phyloP scores from a whole-genome alignment of 2,329 filamentous ascomycete genomes.

The Cercospora citrullina region DNA sequence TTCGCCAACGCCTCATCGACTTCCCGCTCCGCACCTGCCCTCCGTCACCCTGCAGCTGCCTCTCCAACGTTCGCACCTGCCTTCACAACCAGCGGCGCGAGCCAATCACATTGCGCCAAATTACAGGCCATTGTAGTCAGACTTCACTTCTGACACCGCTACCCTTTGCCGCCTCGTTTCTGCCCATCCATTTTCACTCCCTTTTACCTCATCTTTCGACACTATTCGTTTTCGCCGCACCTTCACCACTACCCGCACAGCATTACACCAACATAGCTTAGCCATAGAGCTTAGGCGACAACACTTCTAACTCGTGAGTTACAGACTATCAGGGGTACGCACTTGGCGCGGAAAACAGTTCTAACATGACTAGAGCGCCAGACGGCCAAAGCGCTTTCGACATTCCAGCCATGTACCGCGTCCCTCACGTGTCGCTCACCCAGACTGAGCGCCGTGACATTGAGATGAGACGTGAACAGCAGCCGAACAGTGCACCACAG shows the following conservation, averaged over 20 bases:
- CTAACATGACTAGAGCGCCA: constrained; percentile 19
- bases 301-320: constrained; percentile 19
- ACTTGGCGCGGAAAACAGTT: constrained; percentile 18
- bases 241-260: not conserved
- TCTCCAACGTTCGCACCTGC: constrained; percentile 4
- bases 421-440: constrained; percentile 33
- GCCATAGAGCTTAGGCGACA: constrained; percentile 8
- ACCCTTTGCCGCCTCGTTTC: not conserved
- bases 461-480: constrained; percentile 23
- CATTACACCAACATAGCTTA: constrained; percentile 1
- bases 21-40: constrained; percentile 1
- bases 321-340: constrained; percentile 25
- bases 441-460: constrained; percentile 30
- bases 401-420: constrained; percentile 36
- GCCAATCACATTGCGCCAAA: not conserved
- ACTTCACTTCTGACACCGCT: not conserved
- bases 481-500: constrained; percentile 35
- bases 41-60: constrained; percentile 13
- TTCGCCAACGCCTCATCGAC: not conserved
- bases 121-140: not conserved
- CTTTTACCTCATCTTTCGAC: not conserved
- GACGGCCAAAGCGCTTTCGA: constrained; percentile 22
- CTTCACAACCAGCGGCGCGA: not conserved
- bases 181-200: not conserved
- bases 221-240: constrained; percentile 1